Evolutionary conservation across 345 rosid genomes (phyloP), one percentile per base, ranked within the genome.

Genomic region (Excoecaria cochinchinensis): DNA sequence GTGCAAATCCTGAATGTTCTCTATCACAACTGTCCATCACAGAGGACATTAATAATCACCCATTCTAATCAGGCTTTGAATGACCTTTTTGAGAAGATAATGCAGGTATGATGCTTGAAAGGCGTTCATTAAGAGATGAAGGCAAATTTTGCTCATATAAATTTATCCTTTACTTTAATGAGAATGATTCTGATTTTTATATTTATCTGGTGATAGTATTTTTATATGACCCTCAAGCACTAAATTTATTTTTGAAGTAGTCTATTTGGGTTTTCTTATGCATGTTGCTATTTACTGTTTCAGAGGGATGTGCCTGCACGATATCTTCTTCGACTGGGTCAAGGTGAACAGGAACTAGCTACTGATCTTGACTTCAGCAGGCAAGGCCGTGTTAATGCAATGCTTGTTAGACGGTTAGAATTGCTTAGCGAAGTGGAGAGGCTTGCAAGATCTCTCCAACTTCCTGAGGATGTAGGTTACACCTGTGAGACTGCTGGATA

Each of bases 251-350:
- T 57, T 69, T 56, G 39, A 17, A 67, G 42, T 72, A 55, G 73
- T 58, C 16, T 72, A 51, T 65, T 1, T 50, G 0, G 62, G 69
- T 71, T 67, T 62, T 67, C 58, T 71, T 63, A 56, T 76, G 70
- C 75, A 55, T 58, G 21, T 31, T 25, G 16, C 67, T 73, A 25
- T 75, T 75, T 76, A n/a, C 9, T 78, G 75, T 91, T 86, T 71
- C 87, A 95, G 99, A 93, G 99, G 75, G 99, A 95, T 85, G 97
- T 95, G 46, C 98, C 99, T 66, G 98, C 99, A n/a, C 90, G 98
- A 48, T 95, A 95, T 86, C 95, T 95, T 86, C 99, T 95, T 78
- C 98, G 99, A 79, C 84, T 95, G 74, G 99, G 99, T 85, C 99
- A 95, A 89, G 99, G 99, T 69, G 99, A 95, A 86, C 99, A 95